Base-by-base conservation (phyloP, 169 alveolate species). In the Plasmodium cynomolgi region DNA sequence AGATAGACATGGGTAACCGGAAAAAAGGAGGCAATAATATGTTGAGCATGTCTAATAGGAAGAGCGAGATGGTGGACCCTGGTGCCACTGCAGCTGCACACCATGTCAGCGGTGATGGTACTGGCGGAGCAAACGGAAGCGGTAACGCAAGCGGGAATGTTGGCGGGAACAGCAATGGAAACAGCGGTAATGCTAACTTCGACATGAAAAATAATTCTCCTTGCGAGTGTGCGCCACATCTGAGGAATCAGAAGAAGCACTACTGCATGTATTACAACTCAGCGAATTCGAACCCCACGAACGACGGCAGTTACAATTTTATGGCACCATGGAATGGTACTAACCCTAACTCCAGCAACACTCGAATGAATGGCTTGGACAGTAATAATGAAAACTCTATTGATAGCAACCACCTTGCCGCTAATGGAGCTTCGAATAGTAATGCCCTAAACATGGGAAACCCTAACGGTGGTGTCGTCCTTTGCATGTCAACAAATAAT, bases 221-320 rank as follows among this genome's bases (percentile, higher is more conserved):
- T 9, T 85, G 93, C 68, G 41, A 54, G 23, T 85, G 93, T 17
- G 31, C 93, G 13, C 73, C 93, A 13, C 83, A 85, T 6, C 39
- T 85, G 56, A 74, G 84, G 62, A 85, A 85, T 29, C 93, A 85
- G 29, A 85, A 85, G 71, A 85, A 85, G 26, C 93, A 85, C 62
- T 85, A 31, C 31, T 85, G 93, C 44, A 9, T 85, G 56, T 85
- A 75, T 54, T 85, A 85, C 68, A 41, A 41, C 5, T 56, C 31
- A 3, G 23, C 84, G 5, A 75, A 86, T 86, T 29, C 85, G 37
- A 50, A 83, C 81, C 50, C 81, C 1, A 54, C 41, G 3, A 86
- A 86, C 31, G 93, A 86, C 0, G 81, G 37, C 44, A 31, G n/a
- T 34, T 37, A 84, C 34, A 86, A 56, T 71, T 86, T 34, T 77